Evolutionary conservation across 768 basidiomycete genomes (phyloP), one percentile per base, ranked within the genome.

Genomic region (Leccinellum rugosiceps): DNA sequence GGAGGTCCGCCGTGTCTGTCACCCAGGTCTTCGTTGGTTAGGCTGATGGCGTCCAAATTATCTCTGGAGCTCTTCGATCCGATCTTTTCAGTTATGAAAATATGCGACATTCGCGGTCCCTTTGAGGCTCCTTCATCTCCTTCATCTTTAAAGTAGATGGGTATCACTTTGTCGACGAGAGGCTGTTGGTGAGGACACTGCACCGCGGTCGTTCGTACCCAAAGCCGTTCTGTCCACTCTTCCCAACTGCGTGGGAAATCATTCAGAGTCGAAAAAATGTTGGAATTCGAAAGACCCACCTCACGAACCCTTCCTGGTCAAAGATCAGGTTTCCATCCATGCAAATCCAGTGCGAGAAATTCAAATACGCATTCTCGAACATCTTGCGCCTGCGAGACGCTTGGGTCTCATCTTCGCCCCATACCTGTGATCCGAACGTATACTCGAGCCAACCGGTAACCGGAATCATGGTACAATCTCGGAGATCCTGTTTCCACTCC

Each of bases 341-440:
- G 5, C 49, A 46, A n/a, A 60, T 11, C 58, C 62, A 61, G 26
- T 66, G 61, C 10, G 53, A 66, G 15, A 65, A 58, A 17, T 56
- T 50, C 8, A 63, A 1, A 28, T 58, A 61, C 0, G 59, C 60
- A 23, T 62, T 26, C 26, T 56, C 1, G 21, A 68, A 60, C 8
- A 3, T 32, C 3, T 44, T 10, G 23, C 52, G 55, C 25, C 55
- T 56, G 5, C 44, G 3, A 14, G 43, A 52, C 35, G 44, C 10
- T 10, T 52, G 32, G 10, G 1, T 28, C 30, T 32, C 17, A 4
- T 44, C 19, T 3, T 31, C 17, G 28, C 35, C 14, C 52, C 46
- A 26, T 47, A 30, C 46, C 4, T 35, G n/a, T 6, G 56, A 5
- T 21, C 55, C 58, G 15, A 60, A 60, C 3, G 59, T 14, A 30